A percentile compares a stretch with the other conserved stretches of the same genome.
phyloP scores from a whole-genome alignment of 768 basidiomycete genomes.

The Coprinopsis sp. region DNA sequence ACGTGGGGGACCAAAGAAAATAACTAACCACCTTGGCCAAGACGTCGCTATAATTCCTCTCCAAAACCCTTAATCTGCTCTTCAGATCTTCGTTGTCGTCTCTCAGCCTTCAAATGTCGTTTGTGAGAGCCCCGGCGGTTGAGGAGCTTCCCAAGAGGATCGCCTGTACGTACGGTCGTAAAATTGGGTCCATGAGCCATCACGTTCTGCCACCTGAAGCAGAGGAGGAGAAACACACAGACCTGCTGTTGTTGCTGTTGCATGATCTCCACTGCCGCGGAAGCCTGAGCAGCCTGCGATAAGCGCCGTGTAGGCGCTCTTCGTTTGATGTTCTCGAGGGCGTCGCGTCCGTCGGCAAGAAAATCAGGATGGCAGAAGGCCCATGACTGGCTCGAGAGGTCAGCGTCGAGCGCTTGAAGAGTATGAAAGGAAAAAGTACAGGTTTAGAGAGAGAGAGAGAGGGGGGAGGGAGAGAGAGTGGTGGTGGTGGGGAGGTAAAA shows the following conservation, averaged over 20 bases:
- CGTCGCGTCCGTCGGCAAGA: too few relatives aligned
- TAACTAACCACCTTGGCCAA: conserved; percentile 32
- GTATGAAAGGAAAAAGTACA: neutral
- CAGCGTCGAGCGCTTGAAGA: neutral
- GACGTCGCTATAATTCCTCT: conserved; percentile 35
- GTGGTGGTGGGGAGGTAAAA: neutral
- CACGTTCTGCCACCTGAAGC: too few relatives aligned
- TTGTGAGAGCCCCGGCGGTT: too few relatives aligned
- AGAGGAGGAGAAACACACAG: conserved; percentile 12
- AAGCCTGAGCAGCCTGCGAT: conserved; percentile 28
- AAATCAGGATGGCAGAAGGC: conserved; percentile 60
- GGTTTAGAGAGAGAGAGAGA: neutral
- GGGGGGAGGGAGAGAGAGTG: neutral
- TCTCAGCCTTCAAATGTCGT: conserved; percentile 25
- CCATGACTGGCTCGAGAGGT: conserved; percentile 44
- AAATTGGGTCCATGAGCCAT: too few relatives aligned
- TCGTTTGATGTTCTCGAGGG: too few relatives aligned
- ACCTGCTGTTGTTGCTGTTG: too few relatives aligned
- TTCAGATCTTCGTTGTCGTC: conserved; percentile 31
- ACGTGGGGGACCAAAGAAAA: too few relatives aligned
- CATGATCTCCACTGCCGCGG: conserved; percentile 14
- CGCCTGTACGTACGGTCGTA: too few relatives aligned
- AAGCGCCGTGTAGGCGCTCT: conserved; percentile 54
- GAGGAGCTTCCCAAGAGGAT: too few relatives aligned
- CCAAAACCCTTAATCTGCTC: conserved; percentile 30